Percentiles rank a stretch among this genome's conserved stretches.
phyloP scores from a whole-genome alignment of 2,329 filamentous ascomycete species.

The Colletotrichum salicis region DNA sequence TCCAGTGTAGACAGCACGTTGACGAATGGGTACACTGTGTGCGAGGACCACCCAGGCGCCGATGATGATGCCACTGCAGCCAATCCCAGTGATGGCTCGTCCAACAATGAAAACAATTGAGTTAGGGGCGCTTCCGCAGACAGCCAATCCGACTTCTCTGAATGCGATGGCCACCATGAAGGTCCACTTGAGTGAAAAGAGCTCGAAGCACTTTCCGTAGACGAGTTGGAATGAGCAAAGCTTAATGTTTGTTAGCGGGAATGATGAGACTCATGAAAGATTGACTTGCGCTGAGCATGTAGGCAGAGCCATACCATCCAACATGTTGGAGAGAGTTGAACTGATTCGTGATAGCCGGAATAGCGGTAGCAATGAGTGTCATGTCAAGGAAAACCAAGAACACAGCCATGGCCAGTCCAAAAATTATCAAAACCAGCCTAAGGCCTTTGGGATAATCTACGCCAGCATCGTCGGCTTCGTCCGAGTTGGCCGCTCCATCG shows the following conservation, averaged over 20 bases:
- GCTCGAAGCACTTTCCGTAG: constrained; percentile 43
- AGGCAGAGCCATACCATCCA: constrained; percentile 66
- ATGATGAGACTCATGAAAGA: background rate
- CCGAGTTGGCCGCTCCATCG: background rate
- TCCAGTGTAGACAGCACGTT: constrained; percentile 49
- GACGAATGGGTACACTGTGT: constrained; percentile 46
- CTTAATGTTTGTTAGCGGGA: constrained; percentile 36
- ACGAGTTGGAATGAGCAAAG: constrained; percentile 41
- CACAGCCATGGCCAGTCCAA: constrained; percentile 63
- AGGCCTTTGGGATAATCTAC: constrained; percentile 41
- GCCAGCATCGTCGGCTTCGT: background rate
- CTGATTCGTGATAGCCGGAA: constrained; percentile 60
- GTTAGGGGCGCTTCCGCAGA: constrained; percentile 42
- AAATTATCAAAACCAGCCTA: constrained; percentile 56
- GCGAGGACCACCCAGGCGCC: constrained; percentile 52
- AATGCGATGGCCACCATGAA: constrained; percentile 40
- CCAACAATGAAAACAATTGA: constrained; percentile 50
- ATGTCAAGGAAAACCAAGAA: constrained; percentile 54
- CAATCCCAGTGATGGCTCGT: constrained; percentile 49
- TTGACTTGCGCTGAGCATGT: constrained; percentile 51
- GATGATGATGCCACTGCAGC: constrained; percentile 48
- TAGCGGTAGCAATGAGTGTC: constrained; percentile 44
- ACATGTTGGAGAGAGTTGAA: constrained; percentile 63
- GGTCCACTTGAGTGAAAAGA: constrained; percentile 43
- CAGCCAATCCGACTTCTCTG: constrained; percentile 40